phyloP scores from a whole-genome alignment of 352 stramenopile genomes.

The Detonula confervacea region DNA sequence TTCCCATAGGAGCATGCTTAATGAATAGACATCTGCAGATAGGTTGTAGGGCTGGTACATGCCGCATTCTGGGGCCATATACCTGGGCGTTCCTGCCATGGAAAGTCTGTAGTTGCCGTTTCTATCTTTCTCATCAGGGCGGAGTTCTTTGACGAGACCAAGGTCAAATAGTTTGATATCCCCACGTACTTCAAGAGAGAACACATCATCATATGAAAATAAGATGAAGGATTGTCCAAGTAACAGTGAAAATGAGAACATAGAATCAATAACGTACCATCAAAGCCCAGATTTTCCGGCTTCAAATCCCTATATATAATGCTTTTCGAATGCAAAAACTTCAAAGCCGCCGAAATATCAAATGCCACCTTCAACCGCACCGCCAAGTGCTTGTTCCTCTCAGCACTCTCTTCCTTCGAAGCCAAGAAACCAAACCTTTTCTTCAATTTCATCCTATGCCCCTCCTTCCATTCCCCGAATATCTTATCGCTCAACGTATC shows the following conservation, averaged over 20 bases:
- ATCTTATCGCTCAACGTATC: conserved; percentile 63
- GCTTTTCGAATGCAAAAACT: conserved; percentile 73
- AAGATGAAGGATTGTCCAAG: too few species aligned
- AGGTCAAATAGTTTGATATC: conserved; percentile 68
- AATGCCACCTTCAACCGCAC: conserved; percentile 63
- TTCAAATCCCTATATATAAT: conserved; percentile 67
- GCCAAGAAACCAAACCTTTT: conserved; percentile 21
- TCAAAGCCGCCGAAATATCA: conserved; percentile 73
- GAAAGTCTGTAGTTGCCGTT: conserved; percentile 50
- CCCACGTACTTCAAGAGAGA: conserved; percentile 37
- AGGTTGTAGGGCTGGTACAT: conserved; percentile 88
- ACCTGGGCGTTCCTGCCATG: conserved; percentile 59
- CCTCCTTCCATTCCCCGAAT: conserved; percentile 28
- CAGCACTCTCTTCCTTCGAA: neutral
- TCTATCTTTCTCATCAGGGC: conserved; percentile 21
- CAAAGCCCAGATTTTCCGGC: conserved; percentile 82
- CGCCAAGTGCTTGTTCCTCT: conserved; percentile 33
- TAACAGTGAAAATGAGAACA: too few species aligned
- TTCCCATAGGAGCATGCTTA: conserved; percentile 93
- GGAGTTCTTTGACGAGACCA: conserved; percentile 60
- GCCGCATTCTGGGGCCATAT: conserved; percentile 68
- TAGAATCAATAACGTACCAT: too few species aligned
- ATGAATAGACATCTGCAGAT: conserved; percentile 93
- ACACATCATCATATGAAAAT: neutral
- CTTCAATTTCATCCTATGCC: conserved; percentile 17